Percentiles rank a stretch among this genome's conserved stretches.
These are phyloP conservation scores for Monosporascus sp. DNA, from an alignment of 2,329 filamentous ascomycete genomes.

Conservation along the genomic window DNA sequence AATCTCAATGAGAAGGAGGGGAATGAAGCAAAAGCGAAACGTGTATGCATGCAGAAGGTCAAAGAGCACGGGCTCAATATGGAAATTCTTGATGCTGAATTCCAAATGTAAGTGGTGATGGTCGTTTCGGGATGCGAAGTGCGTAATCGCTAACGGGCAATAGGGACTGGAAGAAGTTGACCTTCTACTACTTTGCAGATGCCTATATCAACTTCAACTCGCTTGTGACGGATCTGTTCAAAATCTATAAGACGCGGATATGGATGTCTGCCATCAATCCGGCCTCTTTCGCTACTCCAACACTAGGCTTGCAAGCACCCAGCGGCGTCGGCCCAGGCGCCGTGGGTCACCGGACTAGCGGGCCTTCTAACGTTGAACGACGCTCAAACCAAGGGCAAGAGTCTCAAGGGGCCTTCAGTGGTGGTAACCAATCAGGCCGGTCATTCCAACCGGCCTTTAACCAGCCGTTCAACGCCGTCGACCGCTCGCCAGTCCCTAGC, in stretches of 20 bases:
- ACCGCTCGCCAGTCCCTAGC: constrained; percentile 34
- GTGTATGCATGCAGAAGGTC: constrained; percentile 94
- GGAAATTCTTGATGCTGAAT: constrained; percentile 98
- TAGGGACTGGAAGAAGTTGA: constrained; percentile 98
- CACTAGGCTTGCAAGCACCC: constrained; percentile 64
- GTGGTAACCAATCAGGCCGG: constrained; percentile 31
- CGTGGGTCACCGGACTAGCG: constrained; percentile 50
- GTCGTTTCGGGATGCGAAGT: neutral
- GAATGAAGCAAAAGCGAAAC: constrained; percentile 94
- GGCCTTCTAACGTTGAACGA: constrained; percentile 39
- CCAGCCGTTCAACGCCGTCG: constrained; percentile 34
- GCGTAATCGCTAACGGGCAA: constrained; percentile 16
- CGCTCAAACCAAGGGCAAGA: constrained; percentile 41
- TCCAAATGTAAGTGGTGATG: constrained; percentile 72
- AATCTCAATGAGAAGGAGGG: constrained; percentile 91
- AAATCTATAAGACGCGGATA: constrained; percentile 98
- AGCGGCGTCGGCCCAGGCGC: constrained; percentile 62
- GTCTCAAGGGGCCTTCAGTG: constrained; percentile 31
- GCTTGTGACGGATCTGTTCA: constrained; percentile 94
- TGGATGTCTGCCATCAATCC: constrained; percentile 99
- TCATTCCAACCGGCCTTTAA: constrained; percentile 38
- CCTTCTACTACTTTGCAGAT: constrained; percentile 98
- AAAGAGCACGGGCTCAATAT: constrained; percentile 91
- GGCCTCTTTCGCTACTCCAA: constrained; percentile 82
- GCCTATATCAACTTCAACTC: constrained; percentile 99